Base-by-base conservation (phyloP, 352 stramenopile genomes). In the Phytophthora aleatoria region DNA sequence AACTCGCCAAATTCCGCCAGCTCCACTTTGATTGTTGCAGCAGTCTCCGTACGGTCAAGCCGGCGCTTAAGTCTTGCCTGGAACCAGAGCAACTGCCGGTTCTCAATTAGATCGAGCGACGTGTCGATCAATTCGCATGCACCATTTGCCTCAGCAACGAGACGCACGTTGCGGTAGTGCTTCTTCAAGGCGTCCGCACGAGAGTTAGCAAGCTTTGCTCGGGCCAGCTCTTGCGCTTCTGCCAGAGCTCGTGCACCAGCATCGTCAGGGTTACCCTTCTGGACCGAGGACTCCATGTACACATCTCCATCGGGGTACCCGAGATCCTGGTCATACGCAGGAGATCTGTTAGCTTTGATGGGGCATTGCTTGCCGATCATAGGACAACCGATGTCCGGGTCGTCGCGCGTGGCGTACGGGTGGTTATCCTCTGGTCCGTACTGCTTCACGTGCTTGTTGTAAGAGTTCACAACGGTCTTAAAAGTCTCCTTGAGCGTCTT, bases 401-500 rank as follows among this genome's bases (percentile, higher is more conserved):
- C 81, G 45, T 95, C 85, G 20, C 87, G 87, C 10, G 87, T 94
- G 41, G 86, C 84, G 59, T 97, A 97, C 38, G 80, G 85, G 64
- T 98, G 92, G 39, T 94, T 95, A 61, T 92, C 89, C 2, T 78
- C 81, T 16, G 90, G 90, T 55, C 92, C 92, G 63, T 97, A 98
- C 67, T 98, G 87, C 36, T 81, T 77, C 20, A 98, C 89, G 74
- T 97, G 92, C 20, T 85, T 79, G 67, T 97, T 90, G 67, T 96
- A 98, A 24, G 89, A 90, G 31, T 94, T 92, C 36, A 97, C 79
- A 54, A 96, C 90, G 3, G 87, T 92, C 73, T 98, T 98, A 76
- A 97, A 97, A 27, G 92, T 97, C 48, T 96, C 79, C 58, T 95
- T 97, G 24, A 98, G 81, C 35, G 89, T 89, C 68, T 97, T 95